These are phyloP conservation scores for Pisolithus sp. DNA, from an alignment of 768 basidiomycete genomes.

Conservation along the genomic window DNA sequence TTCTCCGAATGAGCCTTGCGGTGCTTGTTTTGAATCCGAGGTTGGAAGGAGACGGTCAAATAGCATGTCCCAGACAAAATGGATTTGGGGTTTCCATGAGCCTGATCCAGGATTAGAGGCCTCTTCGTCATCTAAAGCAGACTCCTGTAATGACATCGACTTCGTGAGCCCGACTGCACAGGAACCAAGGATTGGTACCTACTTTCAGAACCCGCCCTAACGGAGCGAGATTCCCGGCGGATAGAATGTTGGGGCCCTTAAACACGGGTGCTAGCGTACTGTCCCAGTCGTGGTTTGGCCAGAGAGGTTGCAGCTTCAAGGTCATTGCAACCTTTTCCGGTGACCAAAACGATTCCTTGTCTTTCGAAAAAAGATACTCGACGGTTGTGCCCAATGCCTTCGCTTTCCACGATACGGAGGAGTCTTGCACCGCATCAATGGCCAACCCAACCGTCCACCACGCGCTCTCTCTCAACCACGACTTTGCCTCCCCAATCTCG, in stretches of 20 bases:
- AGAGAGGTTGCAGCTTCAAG: conserved; percentile 57
- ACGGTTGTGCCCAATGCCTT: conserved; percentile 51
- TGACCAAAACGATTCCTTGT: conserved; percentile 49
- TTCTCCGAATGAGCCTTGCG: conserved; percentile 71
- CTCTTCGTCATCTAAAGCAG: conserved; percentile 49
- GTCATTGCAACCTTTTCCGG: conserved; percentile 84
- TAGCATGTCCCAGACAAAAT: conserved; percentile 86
- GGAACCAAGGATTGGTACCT: conserved; percentile 5
- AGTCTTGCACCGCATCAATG: conserved; percentile 51
- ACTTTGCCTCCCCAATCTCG: conserved; percentile 72
- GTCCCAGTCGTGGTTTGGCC: conserved; percentile 64
- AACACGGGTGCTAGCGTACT: conserved; percentile 62
- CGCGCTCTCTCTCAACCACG: conserved; percentile 85
- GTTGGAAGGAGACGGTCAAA: conserved; percentile 66
- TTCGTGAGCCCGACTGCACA: not conserved
- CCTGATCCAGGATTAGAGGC: conserved; percentile 44
- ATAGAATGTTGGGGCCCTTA: conserved; percentile 65
- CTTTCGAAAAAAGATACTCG: conserved; percentile 39
- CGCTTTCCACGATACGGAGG: conserved; percentile 64
- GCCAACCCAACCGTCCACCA: conserved; percentile 77
- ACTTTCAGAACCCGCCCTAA: conserved; percentile 83
- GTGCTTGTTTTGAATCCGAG: conserved; percentile 26
- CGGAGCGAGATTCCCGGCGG: conserved; percentile 60
- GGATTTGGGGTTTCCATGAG: conserved; percentile 84
- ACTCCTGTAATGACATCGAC: conserved; percentile 40